Evolutionary conservation across 495 filamentous ascomycete species (phyloP).

Genomic region (Daldinia loculata): DNA sequence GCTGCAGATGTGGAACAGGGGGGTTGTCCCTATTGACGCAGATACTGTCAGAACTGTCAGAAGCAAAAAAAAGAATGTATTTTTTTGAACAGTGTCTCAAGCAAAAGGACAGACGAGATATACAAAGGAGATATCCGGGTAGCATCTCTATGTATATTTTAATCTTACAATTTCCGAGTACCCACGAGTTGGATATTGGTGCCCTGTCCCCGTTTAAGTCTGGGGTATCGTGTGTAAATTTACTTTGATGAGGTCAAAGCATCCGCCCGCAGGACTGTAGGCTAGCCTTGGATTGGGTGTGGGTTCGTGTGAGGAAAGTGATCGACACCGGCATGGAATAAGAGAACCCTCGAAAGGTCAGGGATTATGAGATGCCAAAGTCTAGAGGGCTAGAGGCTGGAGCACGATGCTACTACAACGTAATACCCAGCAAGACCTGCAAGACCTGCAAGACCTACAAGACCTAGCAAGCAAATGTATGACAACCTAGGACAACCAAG

Average conservation of each 20-base stretch:
- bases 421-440: not conserved
- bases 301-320: slow-evolving; percentile 32
- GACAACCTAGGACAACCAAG: slow-evolving; percentile 27
- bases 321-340: slow-evolving; percentile 39
- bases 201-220: slow-evolving; percentile 26
- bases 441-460: not conserved
- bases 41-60: slow-evolving; percentile 16
- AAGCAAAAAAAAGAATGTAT: slow-evolving; percentile 20
- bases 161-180: slow-evolving; percentile 39
- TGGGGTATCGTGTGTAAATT: slow-evolving; percentile 41
- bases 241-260: slow-evolving; percentile 42
- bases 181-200: slow-evolving; percentile 32
- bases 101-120: slow-evolving; percentile 2
- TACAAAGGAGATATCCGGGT: slow-evolving; percentile 12
- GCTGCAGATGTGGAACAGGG: slow-evolving; percentile 4
- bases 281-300: slow-evolving; percentile 31
- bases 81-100: slow-evolving; percentile 11
- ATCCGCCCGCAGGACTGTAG: slow-evolving; percentile 30
- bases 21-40: slow-evolving; percentile 26
- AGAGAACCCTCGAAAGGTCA: slow-evolving; percentile 21
- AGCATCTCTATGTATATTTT: slow-evolving; percentile 36
- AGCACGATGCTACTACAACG: slow-evolving; percentile 7
- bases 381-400: slow-evolving; percentile 3
- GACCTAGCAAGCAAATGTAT: slow-evolving; percentile 3
- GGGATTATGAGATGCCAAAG: slow-evolving; percentile 13